These are phyloP conservation scores for Chlorella sp. DNA, from an alignment of 139 green algal species.

Conservation along the genomic window DNA sequence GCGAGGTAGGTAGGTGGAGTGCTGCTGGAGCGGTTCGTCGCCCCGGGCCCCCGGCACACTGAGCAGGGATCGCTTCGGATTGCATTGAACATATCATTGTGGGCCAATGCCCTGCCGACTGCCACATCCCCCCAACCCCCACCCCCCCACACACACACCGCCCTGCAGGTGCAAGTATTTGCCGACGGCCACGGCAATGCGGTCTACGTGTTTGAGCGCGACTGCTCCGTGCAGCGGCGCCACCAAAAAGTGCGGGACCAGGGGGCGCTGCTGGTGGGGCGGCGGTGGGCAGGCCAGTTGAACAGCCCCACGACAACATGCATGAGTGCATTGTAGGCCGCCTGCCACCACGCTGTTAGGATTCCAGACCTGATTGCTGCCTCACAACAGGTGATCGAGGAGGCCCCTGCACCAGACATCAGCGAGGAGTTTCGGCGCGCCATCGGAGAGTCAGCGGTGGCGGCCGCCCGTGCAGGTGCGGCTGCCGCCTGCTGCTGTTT, in stretches of 20 bases:
- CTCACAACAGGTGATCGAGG: constrained; percentile 71
- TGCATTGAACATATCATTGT: too few relatives aligned
- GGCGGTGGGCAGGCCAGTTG: too few relatives aligned
- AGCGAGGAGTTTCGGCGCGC: constrained; percentile 50
- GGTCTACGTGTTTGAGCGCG: constrained; percentile 84
- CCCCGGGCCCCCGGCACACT: too few relatives aligned
- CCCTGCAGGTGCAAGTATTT: constrained; percentile 66
- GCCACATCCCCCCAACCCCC: too few relatives aligned
- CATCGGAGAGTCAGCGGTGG: constrained; percentile 82
- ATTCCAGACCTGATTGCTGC: too few relatives aligned
- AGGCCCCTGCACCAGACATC: constrained; percentile 78
- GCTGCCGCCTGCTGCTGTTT: too few relatives aligned
- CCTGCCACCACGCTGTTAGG: too few relatives aligned
- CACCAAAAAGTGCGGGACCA: constrained; percentile 72
- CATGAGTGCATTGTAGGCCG: too few relatives aligned
- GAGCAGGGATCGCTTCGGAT: too few relatives aligned
- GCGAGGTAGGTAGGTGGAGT: neutral
- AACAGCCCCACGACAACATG: too few relatives aligned
- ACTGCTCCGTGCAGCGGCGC: constrained; percentile 86
- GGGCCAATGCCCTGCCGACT: neutral
- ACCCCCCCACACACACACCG: neutral
- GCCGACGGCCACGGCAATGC: constrained; percentile 73
- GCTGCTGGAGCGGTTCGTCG: neutral
- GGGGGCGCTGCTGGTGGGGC: neutral
- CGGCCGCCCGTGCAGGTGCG: constrained; percentile 70